A percentile compares a stretch with the other conserved stretches of the same genome.
Conservation (phyloP, 176 grass and related monocot species). For the Cenchrus americanus region DNA sequence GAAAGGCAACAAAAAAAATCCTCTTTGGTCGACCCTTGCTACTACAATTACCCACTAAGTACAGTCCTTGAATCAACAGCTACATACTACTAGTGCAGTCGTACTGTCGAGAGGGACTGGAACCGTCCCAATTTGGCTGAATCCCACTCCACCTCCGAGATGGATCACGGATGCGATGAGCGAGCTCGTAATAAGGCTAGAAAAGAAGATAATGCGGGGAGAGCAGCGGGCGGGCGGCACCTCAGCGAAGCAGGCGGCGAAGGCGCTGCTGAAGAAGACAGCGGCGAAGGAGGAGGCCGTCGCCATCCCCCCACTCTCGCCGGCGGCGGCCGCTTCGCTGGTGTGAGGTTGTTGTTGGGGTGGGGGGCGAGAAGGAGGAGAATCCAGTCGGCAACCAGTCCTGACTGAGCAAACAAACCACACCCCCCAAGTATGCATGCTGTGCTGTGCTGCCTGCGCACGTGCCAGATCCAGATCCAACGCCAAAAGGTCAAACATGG, state of each 20-base stretch:
- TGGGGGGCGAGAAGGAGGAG: neutral
- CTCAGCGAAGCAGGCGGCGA: constrained; percentile 92
- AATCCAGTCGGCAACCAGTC: neutral
- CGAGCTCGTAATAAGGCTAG: neutral
- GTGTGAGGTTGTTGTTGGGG: neutral
- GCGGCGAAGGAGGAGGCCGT: constrained; percentile 58
- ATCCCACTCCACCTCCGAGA: neutral
- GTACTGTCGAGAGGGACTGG: too few species aligned
- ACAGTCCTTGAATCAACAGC: neutral
- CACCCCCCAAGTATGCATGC: too few species aligned
- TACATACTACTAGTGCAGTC: neutral
- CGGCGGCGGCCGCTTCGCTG: constrained; percentile 8
- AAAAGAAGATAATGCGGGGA: neutral
- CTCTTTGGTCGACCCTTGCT: neutral
- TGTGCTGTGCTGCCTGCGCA: too few species aligned
- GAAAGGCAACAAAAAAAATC: neutral
- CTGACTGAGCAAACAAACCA: too few species aligned
- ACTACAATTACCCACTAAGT: neutral
- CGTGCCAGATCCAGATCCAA: too few species aligned
- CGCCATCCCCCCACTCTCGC: constrained; percentile 14
- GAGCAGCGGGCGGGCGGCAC: constrained; percentile 28
- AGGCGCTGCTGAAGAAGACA: constrained; percentile 82
- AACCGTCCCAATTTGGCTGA: neutral
- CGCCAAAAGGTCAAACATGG: too few species aligned
- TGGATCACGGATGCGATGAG: neutral